These are phyloP conservation scores for Rhododendron molle DNA, from an alignment of 148 eudicot species.

Conservation along the genomic window DNA sequence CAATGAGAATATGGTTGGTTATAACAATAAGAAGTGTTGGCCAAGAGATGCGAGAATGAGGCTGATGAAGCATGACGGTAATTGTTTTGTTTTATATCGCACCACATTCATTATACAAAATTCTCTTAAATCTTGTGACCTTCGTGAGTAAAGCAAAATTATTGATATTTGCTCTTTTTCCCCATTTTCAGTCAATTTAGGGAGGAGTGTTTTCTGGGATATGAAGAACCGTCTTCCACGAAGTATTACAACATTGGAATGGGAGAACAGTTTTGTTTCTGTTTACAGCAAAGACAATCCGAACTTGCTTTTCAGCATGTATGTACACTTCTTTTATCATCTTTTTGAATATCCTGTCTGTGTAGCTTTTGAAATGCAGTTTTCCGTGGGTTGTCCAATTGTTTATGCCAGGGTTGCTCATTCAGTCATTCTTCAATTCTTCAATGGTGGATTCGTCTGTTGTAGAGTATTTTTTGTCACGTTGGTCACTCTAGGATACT, in stretches of 20 bases:
- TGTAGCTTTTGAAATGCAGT: background rate
- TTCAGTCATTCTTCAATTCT: background rate
- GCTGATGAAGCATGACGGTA: conserved; percentile 95
- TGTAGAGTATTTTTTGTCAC: background rate
- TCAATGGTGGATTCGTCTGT: background rate
- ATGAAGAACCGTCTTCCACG: conserved; percentile 99
- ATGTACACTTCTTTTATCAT: conserved; percentile 9
- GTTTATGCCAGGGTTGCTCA: background rate
- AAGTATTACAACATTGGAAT: conserved; percentile 92
- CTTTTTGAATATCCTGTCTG: background rate
- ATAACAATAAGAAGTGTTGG: conserved; percentile 99
- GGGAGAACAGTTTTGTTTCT: conserved; percentile 98
- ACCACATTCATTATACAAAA: background rate
- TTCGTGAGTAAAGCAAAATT: background rate
- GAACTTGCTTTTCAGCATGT: conserved; percentile 95
- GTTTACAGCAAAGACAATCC: conserved; percentile 99
- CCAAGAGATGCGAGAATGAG: conserved; percentile 99
- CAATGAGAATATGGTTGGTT: conserved; percentile 99
- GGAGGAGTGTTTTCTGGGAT: conserved; percentile 99
- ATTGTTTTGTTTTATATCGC: background rate
- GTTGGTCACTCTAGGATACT: background rate
- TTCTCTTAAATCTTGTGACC: background rate
- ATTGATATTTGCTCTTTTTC: background rate
- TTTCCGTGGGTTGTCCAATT: background rate
- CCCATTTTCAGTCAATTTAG: conserved; percentile 63